Percentiles rank a stretch among this genome's conserved stretches.
These are phyloP conservation scores for Pleurostoma richardsiae DNA, from an alignment of 2,329 filamentous ascomycete genomes.

Conservation along the genomic window DNA sequence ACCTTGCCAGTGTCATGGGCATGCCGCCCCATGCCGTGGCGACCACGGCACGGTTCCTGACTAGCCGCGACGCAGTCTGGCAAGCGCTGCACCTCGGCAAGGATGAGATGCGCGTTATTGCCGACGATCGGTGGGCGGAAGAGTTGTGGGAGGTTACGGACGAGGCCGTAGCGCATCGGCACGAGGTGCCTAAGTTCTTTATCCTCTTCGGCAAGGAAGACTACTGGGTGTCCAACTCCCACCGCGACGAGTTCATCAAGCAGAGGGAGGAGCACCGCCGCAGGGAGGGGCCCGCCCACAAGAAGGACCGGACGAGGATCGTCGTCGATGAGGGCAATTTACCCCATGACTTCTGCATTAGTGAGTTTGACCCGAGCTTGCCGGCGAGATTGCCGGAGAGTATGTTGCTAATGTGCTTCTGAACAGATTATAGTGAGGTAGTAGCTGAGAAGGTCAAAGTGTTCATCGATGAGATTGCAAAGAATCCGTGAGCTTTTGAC, in stretches of 20 bases:
- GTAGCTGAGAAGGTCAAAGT: constrained; percentile 41
- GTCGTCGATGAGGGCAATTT: constrained; percentile 50
- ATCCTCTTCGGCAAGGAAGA: constrained; percentile 57
- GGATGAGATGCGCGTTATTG: constrained; percentile 56
- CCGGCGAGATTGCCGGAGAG: not conserved
- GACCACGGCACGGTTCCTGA: constrained; percentile 48
- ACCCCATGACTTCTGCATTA: constrained; percentile 57
- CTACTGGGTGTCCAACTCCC: constrained; percentile 55
- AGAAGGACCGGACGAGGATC: constrained; percentile 36
- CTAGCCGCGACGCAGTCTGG: constrained; percentile 51
- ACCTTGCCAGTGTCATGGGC: constrained; percentile 38
- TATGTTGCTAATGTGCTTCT: constrained; percentile 6
- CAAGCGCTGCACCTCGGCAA: constrained; percentile 55
- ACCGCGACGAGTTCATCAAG: constrained; percentile 51
- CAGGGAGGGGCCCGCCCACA: constrained; percentile 18
- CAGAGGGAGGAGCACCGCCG: constrained; percentile 24
- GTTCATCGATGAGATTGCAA: constrained; percentile 49
- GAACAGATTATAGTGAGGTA: constrained; percentile 38
- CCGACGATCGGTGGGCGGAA: constrained; percentile 53
- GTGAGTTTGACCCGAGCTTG: constrained; percentile 25
- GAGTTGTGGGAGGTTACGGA: constrained; percentile 50
- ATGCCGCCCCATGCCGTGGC: constrained; percentile 43
- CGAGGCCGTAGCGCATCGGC: constrained; percentile 13
- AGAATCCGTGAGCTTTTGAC: constrained; percentile 4
- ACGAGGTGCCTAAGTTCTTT: constrained; percentile 43